Evolutionary conservation across 2,329 filamentous ascomycete genomes (phyloP), one percentile per base, ranked within the genome.

Genomic region (Didymella lethalis): DNA sequence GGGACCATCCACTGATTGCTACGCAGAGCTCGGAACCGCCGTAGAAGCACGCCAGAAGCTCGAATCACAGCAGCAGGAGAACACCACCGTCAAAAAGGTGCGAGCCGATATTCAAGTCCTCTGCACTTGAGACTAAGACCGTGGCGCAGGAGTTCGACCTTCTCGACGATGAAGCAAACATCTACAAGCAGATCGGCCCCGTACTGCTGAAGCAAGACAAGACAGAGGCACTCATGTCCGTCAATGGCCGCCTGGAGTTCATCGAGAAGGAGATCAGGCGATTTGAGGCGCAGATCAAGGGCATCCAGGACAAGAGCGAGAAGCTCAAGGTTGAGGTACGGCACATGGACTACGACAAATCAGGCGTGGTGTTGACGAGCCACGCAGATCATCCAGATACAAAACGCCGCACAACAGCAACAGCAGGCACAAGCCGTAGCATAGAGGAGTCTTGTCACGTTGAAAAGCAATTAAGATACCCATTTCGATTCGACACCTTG

Each of bases 111-210:
- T 10, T 11, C 14, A 18, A 20, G 7, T 4, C 16, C 6, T n/a
- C n/a, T 20, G 8, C 18, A 12, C 16, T 12, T 26, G 20, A 53
- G 28, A n/a, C 51, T 63, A 48, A 68, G 29, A 46, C 18, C 6
- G 10, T 3, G 1, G 23, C 25, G 6, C 64, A 95, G 89, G 94
- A 98, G 78, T 98, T 98, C 77, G 84, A 87, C 40, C 84, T 85
- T 53, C 83, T 98, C 59, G 86, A 88, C 69, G 89, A 93, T 36
- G 90, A 90, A 68, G 90, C 96, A 72, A 92, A 88, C 64, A 96
- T 99, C 77, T 99, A 96, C 86, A 99, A 98, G 80, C 87, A 97
- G 41, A 88, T 97, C 46, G 95, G 95, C 0, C 95, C 95, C 0
- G 91, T 98, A 7, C 81, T 99, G 36, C 79, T 99, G 72, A 97